phyloP scores from a whole-genome alignment of 2,329 filamentous ascomycete genomes.

The Sporothrix variecibatus region DNA sequence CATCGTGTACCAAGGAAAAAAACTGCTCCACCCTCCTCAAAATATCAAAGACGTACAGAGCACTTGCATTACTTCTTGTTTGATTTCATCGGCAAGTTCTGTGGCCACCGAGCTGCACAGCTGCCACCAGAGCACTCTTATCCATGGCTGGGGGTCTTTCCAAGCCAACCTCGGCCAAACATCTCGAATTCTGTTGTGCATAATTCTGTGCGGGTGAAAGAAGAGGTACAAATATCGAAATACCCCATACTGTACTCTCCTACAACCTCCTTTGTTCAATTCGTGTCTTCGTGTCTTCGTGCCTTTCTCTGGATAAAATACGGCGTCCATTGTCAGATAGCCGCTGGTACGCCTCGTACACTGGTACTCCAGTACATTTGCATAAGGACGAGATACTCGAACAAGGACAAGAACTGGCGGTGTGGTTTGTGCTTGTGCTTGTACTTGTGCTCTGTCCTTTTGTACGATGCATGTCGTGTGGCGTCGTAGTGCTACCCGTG shows the following conservation, averaged over 20 bases:
- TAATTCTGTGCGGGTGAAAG: neutral
- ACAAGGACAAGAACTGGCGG: neutral
- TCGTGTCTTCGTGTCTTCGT: neutral
- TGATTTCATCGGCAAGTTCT: neutral
- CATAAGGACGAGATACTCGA: neutral
- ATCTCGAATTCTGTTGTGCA: neutral
- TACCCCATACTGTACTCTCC: neutral
- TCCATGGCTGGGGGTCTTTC: neutral
- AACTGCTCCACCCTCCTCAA: neutral
- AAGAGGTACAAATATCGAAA: neutral
- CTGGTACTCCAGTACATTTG: neutral
- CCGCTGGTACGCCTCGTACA: neutral
- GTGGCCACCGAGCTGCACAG: neutral
- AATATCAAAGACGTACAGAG: no score
- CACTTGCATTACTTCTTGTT: no score
- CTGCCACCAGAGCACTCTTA: neutral
- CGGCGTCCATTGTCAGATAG: neutral
- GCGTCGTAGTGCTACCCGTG: neutral
- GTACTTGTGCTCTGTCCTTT: neutral
- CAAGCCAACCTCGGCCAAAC: neutral
- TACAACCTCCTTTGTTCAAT: neutral
- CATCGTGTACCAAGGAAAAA: neutral
- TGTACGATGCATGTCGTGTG: neutral
- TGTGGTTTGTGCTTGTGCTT: conserved; percentile 1
- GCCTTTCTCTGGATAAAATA: neutral